phyloP scores from a whole-genome alignment of 805 yeast genomes.

The Kregervanrija delftensis region DNA sequence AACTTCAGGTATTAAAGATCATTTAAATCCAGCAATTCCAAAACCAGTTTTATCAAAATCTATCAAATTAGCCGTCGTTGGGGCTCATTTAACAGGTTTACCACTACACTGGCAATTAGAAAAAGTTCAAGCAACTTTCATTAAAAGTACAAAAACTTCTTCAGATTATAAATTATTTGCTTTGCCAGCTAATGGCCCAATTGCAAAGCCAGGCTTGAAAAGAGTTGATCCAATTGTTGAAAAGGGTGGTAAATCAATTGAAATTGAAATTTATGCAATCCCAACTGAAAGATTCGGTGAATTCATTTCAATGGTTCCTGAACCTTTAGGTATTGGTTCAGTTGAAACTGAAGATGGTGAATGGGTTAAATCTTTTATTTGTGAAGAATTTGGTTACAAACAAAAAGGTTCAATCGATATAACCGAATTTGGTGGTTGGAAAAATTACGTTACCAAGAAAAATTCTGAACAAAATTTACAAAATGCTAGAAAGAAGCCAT shows the following conservation, averaged over 20 bases:
- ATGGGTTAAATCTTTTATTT: conserved; percentile 88
- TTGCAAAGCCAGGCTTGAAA: conserved; percentile 84
- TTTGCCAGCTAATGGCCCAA: conserved; percentile 73
- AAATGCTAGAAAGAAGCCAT: conserved; percentile 43
- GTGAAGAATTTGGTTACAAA: conserved; percentile 84
- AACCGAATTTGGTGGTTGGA: conserved; percentile 88
- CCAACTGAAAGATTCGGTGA: conserved; percentile 75
- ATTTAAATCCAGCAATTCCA: conserved; percentile 40
- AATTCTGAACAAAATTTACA: conserved; percentile 18
- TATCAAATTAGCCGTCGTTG: conserved; percentile 84
- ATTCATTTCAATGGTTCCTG: conserved; percentile 84
- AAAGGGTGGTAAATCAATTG: conserved; percentile 51
- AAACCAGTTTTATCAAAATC: conserved; percentile 32
- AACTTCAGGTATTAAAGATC: conserved; percentile 33
- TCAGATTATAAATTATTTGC: conserved; percentile 72
- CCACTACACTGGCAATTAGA: conserved; percentile 92
- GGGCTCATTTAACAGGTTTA: conserved; percentile 87
- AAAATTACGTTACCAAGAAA: conserved; percentile 41
- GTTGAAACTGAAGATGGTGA: conserved; percentile 77
- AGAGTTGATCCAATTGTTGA: conserved; percentile 39
- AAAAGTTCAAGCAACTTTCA: conserved; percentile 68
- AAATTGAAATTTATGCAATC: conserved; percentile 76
- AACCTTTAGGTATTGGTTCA: conserved; percentile 92
- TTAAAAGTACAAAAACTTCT: conserved; percentile 63
- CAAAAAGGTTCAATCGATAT: conserved; percentile 70